Base-by-base conservation (phyloP, 1,139 yeast species). In the Yamadazyma oceani region DNA sequence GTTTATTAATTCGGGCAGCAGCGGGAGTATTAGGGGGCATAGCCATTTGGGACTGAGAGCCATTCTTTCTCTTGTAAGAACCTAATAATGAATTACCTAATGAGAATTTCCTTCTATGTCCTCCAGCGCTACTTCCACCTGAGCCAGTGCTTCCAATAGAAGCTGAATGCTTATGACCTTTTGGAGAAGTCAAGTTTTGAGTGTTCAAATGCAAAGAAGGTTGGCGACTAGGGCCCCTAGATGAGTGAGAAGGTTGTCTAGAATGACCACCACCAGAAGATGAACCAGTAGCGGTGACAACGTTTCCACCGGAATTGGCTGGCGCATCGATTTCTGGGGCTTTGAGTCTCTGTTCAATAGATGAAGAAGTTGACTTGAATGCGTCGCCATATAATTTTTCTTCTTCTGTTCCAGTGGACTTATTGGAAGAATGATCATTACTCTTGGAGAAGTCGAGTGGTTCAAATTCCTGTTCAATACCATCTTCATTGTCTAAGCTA, bases 31-130 rank as follows among this genome's bases (percentile, higher is more conserved):
- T 68, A 5, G 76, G 76, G 9, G 76, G 76, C 60, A 70, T 63
- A 5, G 21, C 30, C 4, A 65, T 59, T 39, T 69, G 70, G 27
- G 73, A 61, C 39, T 68, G 69, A 26, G 75, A 73, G 2, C 75
- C 76, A 41, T 70, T 70, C 58, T 64, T 68, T 48, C 70, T 69
- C 43, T 78, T 63, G 48, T 70, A 65, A 14, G 73, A 55, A n/a
- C 63, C 61, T 39, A 75, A 57, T 29, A 76, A 60, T 2, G 75
- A 62, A 44, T 76, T 78, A 9, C 86, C 86, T 44, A 81, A 67
- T 3, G 85, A 79, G 50, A 80, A 80, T 55, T 79, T 80, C 41
- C 86, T 63, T 54, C 84, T 69, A 52, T 80, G 86, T 3, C 67
- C 64, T 15, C 57, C 54, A 22, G 52, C 37, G 3, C 30, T n/a